These are phyloP conservation scores for Hyphodiscus sp. DNA, from an alignment of 2,329 filamentous ascomycete genomes.

Conservation along the genomic window DNA sequence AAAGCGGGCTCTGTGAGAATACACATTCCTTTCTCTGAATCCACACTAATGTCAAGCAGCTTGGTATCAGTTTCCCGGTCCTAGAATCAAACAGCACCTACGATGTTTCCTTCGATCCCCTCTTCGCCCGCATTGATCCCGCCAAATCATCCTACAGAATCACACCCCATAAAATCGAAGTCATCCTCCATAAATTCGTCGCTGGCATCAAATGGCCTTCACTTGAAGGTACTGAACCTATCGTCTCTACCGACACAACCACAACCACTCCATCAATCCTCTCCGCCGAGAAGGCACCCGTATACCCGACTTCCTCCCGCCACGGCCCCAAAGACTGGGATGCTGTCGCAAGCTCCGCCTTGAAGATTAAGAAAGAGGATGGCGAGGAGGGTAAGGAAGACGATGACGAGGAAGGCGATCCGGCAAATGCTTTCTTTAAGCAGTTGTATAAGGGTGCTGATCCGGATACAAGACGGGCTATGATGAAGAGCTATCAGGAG, in stretches of 20 bases:
- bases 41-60: conserved; percentile 27
- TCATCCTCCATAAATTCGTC: conserved; percentile 61
- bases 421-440: conserved; percentile 83
- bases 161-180: conserved; percentile 73
- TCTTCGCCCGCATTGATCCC: conserved; percentile 60
- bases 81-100: conserved; percentile 43
- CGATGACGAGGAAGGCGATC: conserved; percentile 51
- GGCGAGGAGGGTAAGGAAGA: conserved; percentile 39
- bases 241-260: conserved; percentile 2
- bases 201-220: conserved; percentile 37
- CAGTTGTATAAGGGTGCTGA: conserved; percentile 72
- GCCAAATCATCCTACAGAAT: conserved; percentile 55
- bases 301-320: conserved; percentile 83
- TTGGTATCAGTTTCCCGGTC: conserved; percentile 54
- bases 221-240: conserved; percentile 23
- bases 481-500: conserved; percentile 96
- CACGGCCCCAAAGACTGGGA: conserved; percentile 90
- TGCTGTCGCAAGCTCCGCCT: conserved; percentile 45
- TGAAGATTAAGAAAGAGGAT: conserved; percentile 19
- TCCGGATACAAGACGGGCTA: conserved; percentile 78
- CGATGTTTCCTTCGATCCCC: conserved; percentile 56
- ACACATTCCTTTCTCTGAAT: neutral
- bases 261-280: conserved; percentile 11
- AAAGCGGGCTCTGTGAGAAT: conserved; percentile 18
- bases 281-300: conserved; percentile 38